Evolutionary conservation across 2,329 filamentous ascomycete genomes (phyloP).

Genomic region (Pseudogymnoascus sp.): DNA sequence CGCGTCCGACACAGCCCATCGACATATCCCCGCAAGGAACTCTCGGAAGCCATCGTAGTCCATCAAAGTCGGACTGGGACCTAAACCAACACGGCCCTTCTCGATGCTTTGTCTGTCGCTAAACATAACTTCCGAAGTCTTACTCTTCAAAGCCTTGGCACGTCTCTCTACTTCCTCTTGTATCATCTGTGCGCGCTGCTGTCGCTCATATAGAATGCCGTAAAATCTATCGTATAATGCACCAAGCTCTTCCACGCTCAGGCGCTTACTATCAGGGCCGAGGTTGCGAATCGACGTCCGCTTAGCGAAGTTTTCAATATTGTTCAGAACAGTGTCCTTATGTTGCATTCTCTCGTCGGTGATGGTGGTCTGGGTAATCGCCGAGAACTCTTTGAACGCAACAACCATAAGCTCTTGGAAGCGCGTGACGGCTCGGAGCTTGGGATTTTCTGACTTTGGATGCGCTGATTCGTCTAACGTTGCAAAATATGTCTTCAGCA

Average conservation of each 20-base stretch:
- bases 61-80: conserved; percentile 86
- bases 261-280: conserved; percentile 87
- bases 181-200: conserved; percentile 70
- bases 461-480: conserved; percentile 92
- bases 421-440: conserved; percentile 83
- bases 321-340: conserved; percentile 88
- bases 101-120: conserved; percentile 51
- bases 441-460: conserved; percentile 89
- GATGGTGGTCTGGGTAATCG: conserved; percentile 88
- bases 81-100: conserved; percentile 78
- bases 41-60: conserved; percentile 95
- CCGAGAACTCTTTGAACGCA: conserved; percentile 95
- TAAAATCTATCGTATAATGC: conserved; percentile 94
- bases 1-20: conserved; percentile 88
- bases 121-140: conserved; percentile 39
- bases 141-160: conserved; percentile 53
- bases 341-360: conserved; percentile 84
- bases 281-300: conserved; percentile 92
- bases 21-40: conserved; percentile 80
- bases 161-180: conserved; percentile 65
- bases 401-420: conserved; percentile 99
- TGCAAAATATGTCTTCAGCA: conserved; percentile 90
- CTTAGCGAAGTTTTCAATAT: conserved; percentile 96
- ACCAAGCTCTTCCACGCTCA: conserved; percentile 77
- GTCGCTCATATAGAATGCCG: conserved; percentile 79